Evolutionary conservation across 208 protist genomes (phyloP).

Genomic region (Crithidia brevicula): DNA sequence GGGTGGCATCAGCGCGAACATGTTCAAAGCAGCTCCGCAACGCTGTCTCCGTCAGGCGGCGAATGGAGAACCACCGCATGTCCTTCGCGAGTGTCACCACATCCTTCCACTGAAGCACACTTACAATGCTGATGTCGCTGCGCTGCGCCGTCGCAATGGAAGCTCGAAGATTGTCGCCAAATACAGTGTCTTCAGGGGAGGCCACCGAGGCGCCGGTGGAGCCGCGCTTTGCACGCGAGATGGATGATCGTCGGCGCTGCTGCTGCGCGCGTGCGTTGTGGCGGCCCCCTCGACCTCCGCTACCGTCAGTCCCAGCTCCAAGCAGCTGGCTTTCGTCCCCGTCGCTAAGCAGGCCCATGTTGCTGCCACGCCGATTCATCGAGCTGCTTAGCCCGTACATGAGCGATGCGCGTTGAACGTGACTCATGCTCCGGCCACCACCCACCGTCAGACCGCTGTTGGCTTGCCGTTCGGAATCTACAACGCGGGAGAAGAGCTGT

Average conservation of each 20-base stretch:
- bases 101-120: conserved; percentile 48
- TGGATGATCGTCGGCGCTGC: not conserved
- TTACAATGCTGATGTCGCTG: conserved; percentile 71
- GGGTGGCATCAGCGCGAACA: conserved; percentile 40
- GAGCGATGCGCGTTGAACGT: conserved; percentile 17
- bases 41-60: conserved; percentile 13
- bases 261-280: not conserved
- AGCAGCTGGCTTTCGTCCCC: not conserved
- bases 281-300: not conserved
- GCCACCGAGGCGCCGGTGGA: not conserved
- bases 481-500: conserved; percentile 18
- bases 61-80: conserved; percentile 43
- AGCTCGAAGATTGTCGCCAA: not conserved
- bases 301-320: too few species aligned
- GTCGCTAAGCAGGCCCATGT: not conserved
- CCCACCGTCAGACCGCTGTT: conserved; percentile 4
- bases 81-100: conserved; percentile 53
- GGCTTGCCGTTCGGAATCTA: conserved; percentile 14
- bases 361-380: conserved; percentile 8
- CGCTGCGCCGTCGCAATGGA: conserved; percentile 9
- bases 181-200: not conserved
- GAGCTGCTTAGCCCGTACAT: conserved; percentile 12
- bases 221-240: not conserved
- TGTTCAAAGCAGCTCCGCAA: conserved; percentile 49
- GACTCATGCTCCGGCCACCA: conserved; percentile 7